A percentile compares a stretch with the other conserved stretches of the same genome.
phyloP scores from a whole-genome alignment of 495 filamentous ascomycete species.

The Penicillium cataractarum region DNA sequence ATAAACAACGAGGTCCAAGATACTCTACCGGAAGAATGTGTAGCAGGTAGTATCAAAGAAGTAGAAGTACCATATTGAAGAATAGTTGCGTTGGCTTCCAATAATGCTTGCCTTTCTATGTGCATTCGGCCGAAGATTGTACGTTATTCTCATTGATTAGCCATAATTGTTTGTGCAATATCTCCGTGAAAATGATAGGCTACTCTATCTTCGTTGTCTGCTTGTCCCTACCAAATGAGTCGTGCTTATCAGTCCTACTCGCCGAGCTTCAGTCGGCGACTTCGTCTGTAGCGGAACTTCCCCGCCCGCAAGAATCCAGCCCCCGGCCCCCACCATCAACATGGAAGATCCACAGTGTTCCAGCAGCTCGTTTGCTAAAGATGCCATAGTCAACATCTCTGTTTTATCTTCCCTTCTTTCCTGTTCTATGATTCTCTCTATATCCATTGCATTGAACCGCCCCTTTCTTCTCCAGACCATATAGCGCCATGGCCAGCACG shows the following conservation, averaged over 20 bases:
- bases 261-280: not conserved
- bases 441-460: not conserved
- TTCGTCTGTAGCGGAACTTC: not conserved
- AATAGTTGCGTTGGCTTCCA: not conserved
- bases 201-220: not conserved
- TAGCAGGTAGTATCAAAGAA: not conserved
- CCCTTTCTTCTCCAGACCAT: not conserved
- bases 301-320: not conserved
- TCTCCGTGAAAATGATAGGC: not conserved
- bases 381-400: not conserved
- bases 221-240: no score
- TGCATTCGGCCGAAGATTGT: not conserved
- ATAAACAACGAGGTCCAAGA: not conserved
- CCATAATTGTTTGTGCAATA: not conserved
- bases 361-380: not conserved
- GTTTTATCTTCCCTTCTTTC: not conserved
- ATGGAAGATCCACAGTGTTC: not conserved
- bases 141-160: not conserved
- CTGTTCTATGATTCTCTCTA: not conserved
- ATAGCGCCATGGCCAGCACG: not conserved
- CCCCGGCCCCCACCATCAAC: not conserved
- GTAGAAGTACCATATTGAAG: not conserved
- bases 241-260: not conserved
- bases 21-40: not conserved
- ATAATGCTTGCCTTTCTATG: no score